Evolutionary conservation across 1,284 basidiomycete genomes (phyloP), one percentile per base, ranked within the genome.

Genomic region (Ustanciosporium gigantosporum): DNA sequence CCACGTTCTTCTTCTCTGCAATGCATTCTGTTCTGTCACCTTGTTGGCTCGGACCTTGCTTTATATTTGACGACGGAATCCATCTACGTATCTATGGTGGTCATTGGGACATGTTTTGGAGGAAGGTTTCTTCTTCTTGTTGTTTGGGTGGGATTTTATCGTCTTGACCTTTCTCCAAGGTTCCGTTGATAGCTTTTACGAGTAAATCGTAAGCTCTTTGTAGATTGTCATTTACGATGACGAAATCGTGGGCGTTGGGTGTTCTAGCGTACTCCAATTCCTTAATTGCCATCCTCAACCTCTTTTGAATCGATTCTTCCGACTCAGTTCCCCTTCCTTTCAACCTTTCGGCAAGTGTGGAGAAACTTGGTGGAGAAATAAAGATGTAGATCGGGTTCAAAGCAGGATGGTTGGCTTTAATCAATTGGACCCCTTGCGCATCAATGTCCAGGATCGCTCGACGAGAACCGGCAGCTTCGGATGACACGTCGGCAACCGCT

Each of bases 381-480:
- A 99, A 99, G 67, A 96, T 84, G 80, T 88, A 96, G 58, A 96
- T 83, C 6, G 93, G 90, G 70, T 89, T 83, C 34, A 98, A 81
- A 42, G 85, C 80, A 0, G 82, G 78, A 60, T 68, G 88, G 85
- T 83, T 81, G 24, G 82, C 79, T 78, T 91, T 92, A 74, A 97
- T 87, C 79, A 92, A 52, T 23, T 71, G 66, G 21, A 77, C 74
- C 25, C 75, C 75, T 47, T 94, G 92, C 13, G 91, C 87, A 76
- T 99, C 94, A 64, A 99, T 98, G 78, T 99, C 94, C 35, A 99
- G 84, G 45, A 99, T 87, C 77, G 94, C 97, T 14, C 91, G 81
- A 44, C 78, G 78, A 81, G 64, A 83, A 82, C 27, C 87, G 3
- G 48, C 45, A 38, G 38, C 43, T 41, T 65, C 53, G 31, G 49